Percentiles rank a stretch among this genome's conserved stretches.
Evolutionary conservation across 176 grass and related monocot species (phyloP).

Genomic region (Bromus sterilis): DNA sequence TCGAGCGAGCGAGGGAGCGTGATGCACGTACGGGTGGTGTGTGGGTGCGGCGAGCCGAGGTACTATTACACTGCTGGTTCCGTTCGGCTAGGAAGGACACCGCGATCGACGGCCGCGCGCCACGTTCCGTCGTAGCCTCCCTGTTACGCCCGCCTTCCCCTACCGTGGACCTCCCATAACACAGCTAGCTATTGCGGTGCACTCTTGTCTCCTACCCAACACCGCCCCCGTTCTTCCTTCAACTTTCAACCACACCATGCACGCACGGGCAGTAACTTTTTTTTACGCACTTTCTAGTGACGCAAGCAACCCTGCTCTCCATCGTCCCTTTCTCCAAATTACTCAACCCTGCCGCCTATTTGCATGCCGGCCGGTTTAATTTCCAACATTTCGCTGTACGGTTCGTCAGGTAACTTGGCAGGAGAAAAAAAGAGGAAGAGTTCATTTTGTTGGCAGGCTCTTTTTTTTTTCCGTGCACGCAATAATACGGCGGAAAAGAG

Average conservation of each 20-base stretch:
- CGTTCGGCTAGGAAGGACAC: no score
- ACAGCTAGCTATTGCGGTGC: no score
- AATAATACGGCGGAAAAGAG: not conserved
- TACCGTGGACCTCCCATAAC: no score
- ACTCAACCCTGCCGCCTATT: not conserved
- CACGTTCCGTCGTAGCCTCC: constrained; percentile 5
- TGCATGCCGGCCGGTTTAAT: not conserved
- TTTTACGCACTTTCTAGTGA: not conserved
- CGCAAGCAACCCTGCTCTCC: not conserved
- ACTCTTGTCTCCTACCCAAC: not conserved
- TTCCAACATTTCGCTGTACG: not conserved
- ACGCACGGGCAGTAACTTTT: not conserved
- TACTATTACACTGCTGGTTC: no score
- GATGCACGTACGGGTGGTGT: no score
- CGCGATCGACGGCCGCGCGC: no score
- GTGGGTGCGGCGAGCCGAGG: no score
- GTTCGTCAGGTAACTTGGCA: not conserved
- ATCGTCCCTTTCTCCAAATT: not conserved
- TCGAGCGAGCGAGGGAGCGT: no score
- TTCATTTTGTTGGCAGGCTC: not conserved
- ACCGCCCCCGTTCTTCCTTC: not conserved
- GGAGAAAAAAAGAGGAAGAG: not conserved
- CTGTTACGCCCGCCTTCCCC: not conserved
- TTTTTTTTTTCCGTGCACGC: not conserved
- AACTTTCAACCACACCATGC: not conserved